Evolutionary conservation across 169 alveolate genomes (phyloP), one percentile per base, ranked within the genome.

Genomic region (Plasmodium blacklocki): DNA sequence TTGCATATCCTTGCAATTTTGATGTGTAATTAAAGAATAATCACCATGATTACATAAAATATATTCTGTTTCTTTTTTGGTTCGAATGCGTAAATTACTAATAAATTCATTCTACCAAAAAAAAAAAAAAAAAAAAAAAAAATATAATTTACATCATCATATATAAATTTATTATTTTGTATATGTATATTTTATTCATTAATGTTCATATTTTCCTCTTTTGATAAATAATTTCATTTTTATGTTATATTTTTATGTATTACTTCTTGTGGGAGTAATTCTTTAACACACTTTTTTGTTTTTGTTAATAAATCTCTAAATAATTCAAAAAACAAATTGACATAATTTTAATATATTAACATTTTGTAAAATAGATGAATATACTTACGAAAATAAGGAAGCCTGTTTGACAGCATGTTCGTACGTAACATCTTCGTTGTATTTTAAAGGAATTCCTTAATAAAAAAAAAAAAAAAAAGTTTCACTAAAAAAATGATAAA

Each of bases 371-470:
- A 32, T 32, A 32, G 0, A 32, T 32, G 45, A 32, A 14, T 15
- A 39, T 49, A 75, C 14, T 78, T 63, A 78, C 89, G 76, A 78
- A 63, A 78, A 78, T 70, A 78, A 68, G 67, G 89, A 78, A 21
- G 89, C 89, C 26, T 78, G 89, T 52, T 78, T 78, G 67, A 78
- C 89, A n/a, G 89, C 89, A 43, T 64, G 76, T 26, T 78, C 74
- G 52, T 78, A 78, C 23, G 56, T 63, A 47, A 67, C 89, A 19
- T 78, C 89, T 64, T 78, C 89, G 63, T 78, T 78, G 43, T 78
- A 78, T 50, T 78, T 78, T 14, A 78, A 54, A 21, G 89, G 89
- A 15, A 78, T 78, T 19, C 89, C 89, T 78, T 78, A 18, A n/a
- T 18, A 49, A 21, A 11, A 0, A 11, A 11, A 4, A 3, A 26